Evolutionary conservation across 2,329 filamentous ascomycete species (phyloP).

Genomic region (Pyrenochaeta sp.): DNA sequence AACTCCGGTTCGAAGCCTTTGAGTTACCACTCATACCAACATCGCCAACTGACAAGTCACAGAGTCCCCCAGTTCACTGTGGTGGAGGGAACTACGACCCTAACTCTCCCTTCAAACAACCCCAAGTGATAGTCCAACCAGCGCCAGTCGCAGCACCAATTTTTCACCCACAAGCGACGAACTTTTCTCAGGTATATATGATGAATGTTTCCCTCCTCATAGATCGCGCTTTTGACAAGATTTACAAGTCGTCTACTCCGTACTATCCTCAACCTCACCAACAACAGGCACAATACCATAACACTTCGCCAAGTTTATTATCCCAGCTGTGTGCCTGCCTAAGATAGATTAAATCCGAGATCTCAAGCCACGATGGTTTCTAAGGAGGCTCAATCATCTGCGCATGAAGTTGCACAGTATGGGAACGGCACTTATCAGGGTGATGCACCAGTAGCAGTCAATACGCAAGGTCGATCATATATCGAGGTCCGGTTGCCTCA

Average conservation of each 20-base stretch:
- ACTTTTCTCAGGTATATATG: slow-evolving; percentile 19
- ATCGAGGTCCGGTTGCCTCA: background rate
- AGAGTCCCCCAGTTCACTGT: slow-evolving; percentile 12
- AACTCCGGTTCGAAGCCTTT: slow-evolving; percentile 9
- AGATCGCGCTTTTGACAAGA: background rate
- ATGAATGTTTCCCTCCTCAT: background rate
- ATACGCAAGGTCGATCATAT: slow-evolving; percentile 1
- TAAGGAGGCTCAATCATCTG: slow-evolving; percentile 18
- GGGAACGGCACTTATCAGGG: background rate
- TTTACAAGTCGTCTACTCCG: slow-evolving; percentile 10
- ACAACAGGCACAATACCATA: slow-evolving; percentile 12
- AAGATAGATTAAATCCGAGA: background rate
- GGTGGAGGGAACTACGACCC: slow-evolving; percentile 27
- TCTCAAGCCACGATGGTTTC: slow-evolving; percentile 9
- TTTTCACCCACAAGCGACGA: slow-evolving; percentile 10
- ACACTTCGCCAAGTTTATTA: slow-evolving; percentile 21
- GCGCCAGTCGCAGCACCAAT: slow-evolving; percentile 10
- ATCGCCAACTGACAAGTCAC: background rate
- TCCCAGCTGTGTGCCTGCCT: slow-evolving; percentile 29
- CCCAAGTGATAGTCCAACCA: slow-evolving; percentile 15
- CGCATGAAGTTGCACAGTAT: slow-evolving; percentile 16
- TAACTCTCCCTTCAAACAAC: slow-evolving; percentile 13
- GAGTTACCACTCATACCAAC: background rate
- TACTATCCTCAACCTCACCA: slow-evolving; percentile 16
- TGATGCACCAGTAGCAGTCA: slow-evolving; percentile 5